Evolutionary conservation across 352 stramenopile species (phyloP), one percentile per base, ranked within the genome.

Genomic region (Saprolegnia diclina): DNA sequence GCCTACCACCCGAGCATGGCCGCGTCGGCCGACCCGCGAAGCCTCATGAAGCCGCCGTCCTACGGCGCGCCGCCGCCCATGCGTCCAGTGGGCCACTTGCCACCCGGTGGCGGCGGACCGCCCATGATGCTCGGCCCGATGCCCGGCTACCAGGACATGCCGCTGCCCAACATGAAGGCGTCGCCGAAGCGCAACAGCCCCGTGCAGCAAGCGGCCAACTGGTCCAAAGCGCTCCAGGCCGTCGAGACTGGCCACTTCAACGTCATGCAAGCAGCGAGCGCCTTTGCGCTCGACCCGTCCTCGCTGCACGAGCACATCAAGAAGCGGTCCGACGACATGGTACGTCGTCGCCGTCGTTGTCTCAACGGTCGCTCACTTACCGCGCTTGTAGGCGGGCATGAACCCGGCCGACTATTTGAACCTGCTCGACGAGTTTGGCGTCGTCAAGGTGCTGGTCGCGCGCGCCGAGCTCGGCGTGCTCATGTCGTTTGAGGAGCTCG

Each of bases 401-500:
- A 42, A 42, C 21, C 26, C 57, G 4, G 53, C 40, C 6, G 46
- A 61, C n/a, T 69, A 48, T 52, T 18, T 69, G 22, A 57, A 37
- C 5, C 45, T 37, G 6, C n/a, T 38, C 14, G 85, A 92, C 65
- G 82, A 88, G 72, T 77, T 79, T 35, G 81, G 81, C 0, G 74
- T 91, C 18, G 76, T 92, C 37, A 80, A 82, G 40, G 84, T 92
- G 7, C 83, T 91, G 32, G 77, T 85, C 44, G 79, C 85, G 6
- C 81, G 81, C 9, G 82, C 82, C 11, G 80, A 89, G n/a, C 75
- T 91, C 26, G 82, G 85, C 14, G 73, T 92, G 11, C 64, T 89
- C 32, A 83, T 91, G 79, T 84, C 71, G 10, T 89, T 86, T 53
- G 82, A 82, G 0, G 82, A 92, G 35, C 66, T 91, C 52, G 78